Percentiles rank a stretch among this genome's conserved stretches.
Evolutionary conservation across 2,329 filamentous ascomycete species (phyloP).

Genomic region (Hymenoscyphus fraxineus): DNA sequence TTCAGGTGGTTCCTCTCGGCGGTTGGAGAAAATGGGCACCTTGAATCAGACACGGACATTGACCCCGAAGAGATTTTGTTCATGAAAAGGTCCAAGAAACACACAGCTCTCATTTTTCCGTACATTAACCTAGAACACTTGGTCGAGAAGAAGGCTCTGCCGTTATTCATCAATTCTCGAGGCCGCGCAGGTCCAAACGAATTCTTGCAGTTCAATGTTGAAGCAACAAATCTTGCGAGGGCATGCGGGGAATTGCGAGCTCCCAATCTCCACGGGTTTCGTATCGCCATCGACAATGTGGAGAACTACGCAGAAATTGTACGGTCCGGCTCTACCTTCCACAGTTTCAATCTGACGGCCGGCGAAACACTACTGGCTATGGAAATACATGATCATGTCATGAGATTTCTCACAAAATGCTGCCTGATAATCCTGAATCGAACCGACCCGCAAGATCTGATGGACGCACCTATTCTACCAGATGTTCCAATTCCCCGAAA

Average conservation of each 20-base stretch:
- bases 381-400: neutral
- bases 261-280: neutral
- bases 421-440: conserved; percentile 2
- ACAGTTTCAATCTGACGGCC: neutral
- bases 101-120: neutral
- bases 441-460: neutral
- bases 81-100: neutral
- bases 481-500: neutral
- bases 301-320: neutral
- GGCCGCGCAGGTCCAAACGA: neutral
- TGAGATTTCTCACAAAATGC: neutral
- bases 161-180: neutral
- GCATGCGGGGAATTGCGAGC: neutral
- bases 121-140: neutral
- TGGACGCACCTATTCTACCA: neutral
- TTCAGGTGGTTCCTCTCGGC: no score
- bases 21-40: neutral
- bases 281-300: neutral
- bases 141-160: neutral
- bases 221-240: neutral
- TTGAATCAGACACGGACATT: neutral
- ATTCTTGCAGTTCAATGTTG: neutral
- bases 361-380: conserved; percentile 1
- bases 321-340: neutral
- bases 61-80: neutral